Evolutionary conservation across 2,329 filamentous ascomycete genomes (phyloP), one percentile per base, ranked within the genome.

Genomic region (Microdochium nivale): DNA sequence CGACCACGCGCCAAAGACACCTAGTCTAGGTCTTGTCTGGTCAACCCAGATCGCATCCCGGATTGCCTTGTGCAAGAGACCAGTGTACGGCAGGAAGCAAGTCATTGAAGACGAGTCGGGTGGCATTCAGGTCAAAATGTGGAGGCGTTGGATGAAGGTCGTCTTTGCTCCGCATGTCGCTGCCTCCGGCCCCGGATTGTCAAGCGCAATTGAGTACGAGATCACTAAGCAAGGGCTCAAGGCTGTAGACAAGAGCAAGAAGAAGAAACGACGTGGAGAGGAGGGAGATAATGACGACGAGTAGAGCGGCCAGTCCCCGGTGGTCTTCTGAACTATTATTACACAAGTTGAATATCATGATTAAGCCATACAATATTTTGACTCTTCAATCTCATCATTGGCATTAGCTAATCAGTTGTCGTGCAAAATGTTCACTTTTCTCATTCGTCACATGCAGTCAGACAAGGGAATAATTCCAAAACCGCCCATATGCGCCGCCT

Each of bases 21-120:
- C 92, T 0, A 88, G 88, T 7, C 70, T 97, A 24, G 92, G 92
- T 1, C 76, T 96, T 8, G 86, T 95, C 11, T 97, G 92, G 92
- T 84, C 89, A 2, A 92, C 90, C 27, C 91, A 96, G 71, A 83
- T 96, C 48, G 83, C 88, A 1, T 85, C 84, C 59, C 86, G 92
- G 11, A 81, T 97, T 53, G 90, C 87, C 1, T 72, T 97, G 49
- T 82, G 91, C 62, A 90, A 91, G 62, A 73, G 82, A 48, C 83
- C 86, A 65, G 63, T 81, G 63, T 73, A 77, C 53, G 72, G 70
- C 2, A 57, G 57, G 32, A 61, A 65, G 21, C 58, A 62, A 56
- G 66, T 50, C 55, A 64, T 65, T 60, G 70, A 70, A 52, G 69
- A 71, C 2, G 76, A 70, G 47, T 65, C 61, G 27, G 68, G 68